Percentiles rank a stretch among this genome's conserved stretches.
These are phyloP conservation scores for Ophiosphaerella narmari DNA, from an alignment of 2,329 filamentous ascomycete genomes.

Conservation along the genomic window DNA sequence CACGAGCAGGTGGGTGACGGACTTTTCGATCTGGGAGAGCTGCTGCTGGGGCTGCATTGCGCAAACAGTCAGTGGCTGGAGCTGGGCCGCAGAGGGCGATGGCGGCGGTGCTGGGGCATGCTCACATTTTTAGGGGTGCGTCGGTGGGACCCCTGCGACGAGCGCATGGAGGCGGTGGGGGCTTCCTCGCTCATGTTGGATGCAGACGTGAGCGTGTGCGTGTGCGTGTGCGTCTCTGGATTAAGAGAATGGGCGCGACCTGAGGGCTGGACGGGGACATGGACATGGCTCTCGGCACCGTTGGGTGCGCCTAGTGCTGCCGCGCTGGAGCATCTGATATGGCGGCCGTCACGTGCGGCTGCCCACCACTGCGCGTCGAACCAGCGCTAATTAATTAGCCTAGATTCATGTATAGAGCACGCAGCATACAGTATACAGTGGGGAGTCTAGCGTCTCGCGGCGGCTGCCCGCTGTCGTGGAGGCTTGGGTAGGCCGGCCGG, in stretches of 20 bases:
- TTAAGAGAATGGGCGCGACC: conserved; percentile 13
- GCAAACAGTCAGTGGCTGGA: conserved; percentile 21
- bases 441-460: too few species aligned
- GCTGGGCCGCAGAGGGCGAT: conserved; percentile 3
- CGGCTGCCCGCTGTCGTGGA: too few species aligned
- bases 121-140: conserved; percentile 45
- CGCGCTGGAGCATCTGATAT: too few species aligned
- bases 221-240: conserved; percentile 9
- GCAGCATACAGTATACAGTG: too few species aligned
- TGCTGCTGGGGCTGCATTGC: conserved; percentile 67
- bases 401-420: too few species aligned
- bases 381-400: too few species aligned
- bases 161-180: conserved; percentile 28
- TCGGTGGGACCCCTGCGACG: conserved; percentile 54
- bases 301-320: too few species aligned
- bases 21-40: conserved; percentile 97
- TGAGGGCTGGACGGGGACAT: conserved; percentile 7
- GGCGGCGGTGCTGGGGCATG: conserved; percentile 10
- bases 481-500: too few species aligned
- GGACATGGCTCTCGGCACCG: conserved; percentile 15
- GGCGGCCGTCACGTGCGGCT: too few species aligned
- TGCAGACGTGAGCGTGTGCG: conserved; percentile 20
- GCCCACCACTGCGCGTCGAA: too few species aligned
- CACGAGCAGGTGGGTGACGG: conserved; percentile 87
- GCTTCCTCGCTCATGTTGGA: conserved; percentile 33